Evolutionary conservation across 176 grass and related monocot species (phyloP), one percentile per base, ranked within the genome.

Genomic region (Chloris gayana): DNA sequence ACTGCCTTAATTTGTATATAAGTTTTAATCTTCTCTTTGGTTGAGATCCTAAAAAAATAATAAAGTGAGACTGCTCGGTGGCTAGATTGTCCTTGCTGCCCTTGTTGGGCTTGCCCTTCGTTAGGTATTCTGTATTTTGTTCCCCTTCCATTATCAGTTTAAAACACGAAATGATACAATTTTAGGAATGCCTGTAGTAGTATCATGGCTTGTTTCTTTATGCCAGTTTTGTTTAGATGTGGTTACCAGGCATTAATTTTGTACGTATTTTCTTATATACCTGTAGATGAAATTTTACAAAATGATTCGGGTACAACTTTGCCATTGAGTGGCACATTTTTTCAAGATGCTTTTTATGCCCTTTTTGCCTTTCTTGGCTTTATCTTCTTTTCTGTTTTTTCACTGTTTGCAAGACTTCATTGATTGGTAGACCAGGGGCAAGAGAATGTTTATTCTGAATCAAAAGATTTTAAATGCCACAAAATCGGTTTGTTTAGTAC

Each of bases 1-100:
- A 31, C 32, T 76, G 35, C 29, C 27, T 21, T 72, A 14, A 41
- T 70, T 77, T 70, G 27, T 87, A 15, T 83, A 57, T 14, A 30
- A 71, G 11, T 29, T 82, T n/a, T 14, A 70, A 22, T 54, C 25
- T 70, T 64, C 17, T 25, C n/a, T n/a, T 25, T 69, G 14, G 5
- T 41, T 69, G 5, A 32, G 50, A 63, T 87, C 41, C 41, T 42
- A 10, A 44, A 44, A 44, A 12, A 44, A 13, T 12, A 44, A 44
- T 44, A 44, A 13, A 11, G n/a, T n/a, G n/a, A n/a, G n/a, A n/a
- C n/a, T n/a, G n/a, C 12, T 37, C 35, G 35, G 35, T 37, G 3
- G 35, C 35, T 37, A 37, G 35, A 37, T 5, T 37, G 35, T 37
- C 35, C 35, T n/a, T n/a, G n/a, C n/a, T n/a, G n/a, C n/a, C n/a